Conservation (phyloP, 179 eudicot genomes). For the Spinacia oleracea region DNA sequence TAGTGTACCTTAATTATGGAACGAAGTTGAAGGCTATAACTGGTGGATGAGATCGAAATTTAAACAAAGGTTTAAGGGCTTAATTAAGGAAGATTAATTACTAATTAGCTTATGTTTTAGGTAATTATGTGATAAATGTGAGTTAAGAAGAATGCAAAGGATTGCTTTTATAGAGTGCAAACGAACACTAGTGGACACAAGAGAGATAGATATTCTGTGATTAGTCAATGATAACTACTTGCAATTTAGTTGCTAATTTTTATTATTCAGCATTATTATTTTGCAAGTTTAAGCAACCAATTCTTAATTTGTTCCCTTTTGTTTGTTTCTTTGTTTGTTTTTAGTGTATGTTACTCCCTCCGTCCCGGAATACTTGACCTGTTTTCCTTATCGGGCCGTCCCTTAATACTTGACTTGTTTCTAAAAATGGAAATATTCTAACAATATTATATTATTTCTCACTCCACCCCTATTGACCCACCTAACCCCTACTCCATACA, state of each 20-base stretch:
- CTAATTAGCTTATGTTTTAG: too few species aligned
- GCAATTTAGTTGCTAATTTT: background rate
- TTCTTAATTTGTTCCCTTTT: background rate
- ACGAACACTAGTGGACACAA: background rate
- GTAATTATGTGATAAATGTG: background rate
- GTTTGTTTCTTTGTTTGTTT: background rate
- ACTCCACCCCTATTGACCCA: too few species aligned
- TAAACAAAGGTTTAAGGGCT: background rate
- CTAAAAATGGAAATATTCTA: too few species aligned
- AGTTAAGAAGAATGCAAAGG: background rate
- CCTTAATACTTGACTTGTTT: too few species aligned
- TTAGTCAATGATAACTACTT: slow-evolving; percentile 1
- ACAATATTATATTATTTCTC: too few species aligned
- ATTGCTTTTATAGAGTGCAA: background rate
- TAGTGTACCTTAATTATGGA: too few species aligned
- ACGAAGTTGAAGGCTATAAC: background rate
- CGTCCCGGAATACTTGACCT: too few species aligned
- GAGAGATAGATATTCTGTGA: background rate
- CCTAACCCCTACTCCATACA: too few species aligned
- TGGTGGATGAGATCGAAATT: background rate
- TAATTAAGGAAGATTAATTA: background rate
- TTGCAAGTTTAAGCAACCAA: background rate
- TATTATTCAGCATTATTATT: background rate
- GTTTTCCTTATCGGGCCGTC: too few species aligned
- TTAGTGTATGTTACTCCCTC: background rate